phyloP scores from a whole-genome alignment of 2,329 filamentous ascomycete genomes.

The Fusarium phyllophilum region DNA sequence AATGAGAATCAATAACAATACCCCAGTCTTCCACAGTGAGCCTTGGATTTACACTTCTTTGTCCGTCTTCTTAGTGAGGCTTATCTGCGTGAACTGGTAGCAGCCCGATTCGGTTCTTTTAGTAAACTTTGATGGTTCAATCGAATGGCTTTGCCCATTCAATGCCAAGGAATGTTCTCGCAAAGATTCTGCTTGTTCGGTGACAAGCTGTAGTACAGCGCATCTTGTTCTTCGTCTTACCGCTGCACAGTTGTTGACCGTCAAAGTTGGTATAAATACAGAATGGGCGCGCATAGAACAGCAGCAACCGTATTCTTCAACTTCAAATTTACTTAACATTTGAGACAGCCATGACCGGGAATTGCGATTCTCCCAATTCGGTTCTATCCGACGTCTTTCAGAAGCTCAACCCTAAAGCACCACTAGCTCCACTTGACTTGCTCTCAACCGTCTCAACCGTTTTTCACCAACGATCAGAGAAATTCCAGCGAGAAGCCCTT shows the following conservation, averaged over 20 bases:
- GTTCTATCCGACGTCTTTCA: background rate
- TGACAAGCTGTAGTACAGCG: background rate
- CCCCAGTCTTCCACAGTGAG: background rate
- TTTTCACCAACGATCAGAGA: constrained; percentile 2
- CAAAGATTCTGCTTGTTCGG: background rate
- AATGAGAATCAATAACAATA: constrained; percentile 18
- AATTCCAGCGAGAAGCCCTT: background rate
- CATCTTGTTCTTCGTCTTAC: background rate
- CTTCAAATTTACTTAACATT: background rate
- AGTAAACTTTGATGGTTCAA: background rate
- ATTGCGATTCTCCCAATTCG: background rate
- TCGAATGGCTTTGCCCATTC: background rate
- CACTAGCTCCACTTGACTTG: constrained; percentile 17
- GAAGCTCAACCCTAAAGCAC: background rate
- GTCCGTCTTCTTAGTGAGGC: constrained; percentile 1
- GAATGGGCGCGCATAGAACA: background rate
- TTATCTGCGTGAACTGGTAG: background rate
- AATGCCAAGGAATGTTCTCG: background rate
- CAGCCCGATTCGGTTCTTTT: background rate
- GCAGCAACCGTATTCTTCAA: background rate
- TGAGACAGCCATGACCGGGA: background rate
- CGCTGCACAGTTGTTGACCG: background rate
- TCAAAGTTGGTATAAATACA: constrained; percentile 1
- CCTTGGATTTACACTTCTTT: background rate
- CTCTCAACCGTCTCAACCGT: constrained; percentile 18